Conservation (phyloP, 345 rosid genomes). For the Arabidopsis thaliana region DNA sequence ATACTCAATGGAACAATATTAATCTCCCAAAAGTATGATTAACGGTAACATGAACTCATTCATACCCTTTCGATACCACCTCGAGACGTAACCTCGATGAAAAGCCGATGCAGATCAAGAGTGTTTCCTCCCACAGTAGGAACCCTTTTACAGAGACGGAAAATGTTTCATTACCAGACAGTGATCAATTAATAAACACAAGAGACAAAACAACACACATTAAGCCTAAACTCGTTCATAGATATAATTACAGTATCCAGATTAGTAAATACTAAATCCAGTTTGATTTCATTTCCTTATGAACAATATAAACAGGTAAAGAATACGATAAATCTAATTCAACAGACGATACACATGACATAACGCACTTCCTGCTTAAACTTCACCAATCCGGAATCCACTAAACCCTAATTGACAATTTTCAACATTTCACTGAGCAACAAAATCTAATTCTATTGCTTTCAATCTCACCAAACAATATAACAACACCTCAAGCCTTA, state of each 20-base stretch:
- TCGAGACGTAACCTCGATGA: slow-evolving; percentile 83
- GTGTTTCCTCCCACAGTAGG: slow-evolving; percentile 83
- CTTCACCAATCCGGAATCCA: slow-evolving; percentile 5
- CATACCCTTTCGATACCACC: slow-evolving; percentile 74
- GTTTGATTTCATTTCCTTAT: slow-evolving; percentile 22
- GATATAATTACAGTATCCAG: slow-evolving; percentile 24
- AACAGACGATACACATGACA: slow-evolving; percentile 27
- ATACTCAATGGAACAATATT: slow-evolving; percentile 3
- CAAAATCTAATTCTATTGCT: not conserved
- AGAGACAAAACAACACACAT: not conserved
- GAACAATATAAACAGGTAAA: slow-evolving; percentile 4
- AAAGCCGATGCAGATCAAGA: slow-evolving; percentile 84
- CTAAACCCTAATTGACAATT: slow-evolving; percentile 24
- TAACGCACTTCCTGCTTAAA: slow-evolving; percentile 4
- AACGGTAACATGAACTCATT: slow-evolving; percentile 36
- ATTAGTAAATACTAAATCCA: slow-evolving; percentile 31
- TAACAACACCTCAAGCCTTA: not conserved
- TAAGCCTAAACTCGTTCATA: slow-evolving; percentile 7
- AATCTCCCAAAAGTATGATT: slow-evolving; percentile 22
- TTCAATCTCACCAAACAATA: slow-evolving; percentile 19
- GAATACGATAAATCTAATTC: slow-evolving; percentile 11
- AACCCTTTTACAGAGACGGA: slow-evolving; percentile 52
- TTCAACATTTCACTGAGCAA: not conserved
- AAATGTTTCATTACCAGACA: not conserved
- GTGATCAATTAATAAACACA: slow-evolving; percentile 7